Evolutionary conservation across 345 rosid genomes (phyloP).

Genomic region (Acer yangbiense): DNA sequence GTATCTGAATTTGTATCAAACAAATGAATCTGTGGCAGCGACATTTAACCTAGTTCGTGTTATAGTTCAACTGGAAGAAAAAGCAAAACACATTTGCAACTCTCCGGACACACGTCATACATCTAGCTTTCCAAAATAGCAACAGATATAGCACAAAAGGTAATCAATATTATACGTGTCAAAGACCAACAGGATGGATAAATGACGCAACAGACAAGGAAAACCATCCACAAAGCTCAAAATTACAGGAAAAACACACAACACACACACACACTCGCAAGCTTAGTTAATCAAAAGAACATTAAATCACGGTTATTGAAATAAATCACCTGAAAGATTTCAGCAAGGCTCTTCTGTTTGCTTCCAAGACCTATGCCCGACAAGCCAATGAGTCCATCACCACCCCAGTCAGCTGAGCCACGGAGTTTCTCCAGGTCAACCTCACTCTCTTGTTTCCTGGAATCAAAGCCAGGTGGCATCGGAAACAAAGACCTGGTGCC

Average conservation of each 20-base stretch:
- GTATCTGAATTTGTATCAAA: neutral
- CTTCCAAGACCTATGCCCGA: conserved; percentile 65
- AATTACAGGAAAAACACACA: neutral
- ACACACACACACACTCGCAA: neutral
- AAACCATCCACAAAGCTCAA: neutral
- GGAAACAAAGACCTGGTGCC: conserved; percentile 62
- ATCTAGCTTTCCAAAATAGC: conserved; percentile 7
- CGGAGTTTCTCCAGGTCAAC: conserved; percentile 41
- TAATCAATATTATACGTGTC: neutral
- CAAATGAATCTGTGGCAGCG: neutral
- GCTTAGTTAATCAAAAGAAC: neutral
- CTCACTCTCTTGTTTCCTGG: conserved; percentile 57
- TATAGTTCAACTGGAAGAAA: neutral
- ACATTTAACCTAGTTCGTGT: neutral
- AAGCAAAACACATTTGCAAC: conserved; percentile 10
- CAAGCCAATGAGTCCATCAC: conserved; percentile 77
- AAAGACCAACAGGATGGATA: neutral
- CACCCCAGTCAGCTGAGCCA: conserved; percentile 71
- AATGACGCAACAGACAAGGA: conserved; percentile 15
- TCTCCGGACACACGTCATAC: neutral
- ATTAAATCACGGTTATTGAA: neutral
- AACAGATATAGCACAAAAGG: conserved; percentile 9
- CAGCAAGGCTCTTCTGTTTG: conserved; percentile 79
- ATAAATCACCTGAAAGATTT: conserved; percentile 74
- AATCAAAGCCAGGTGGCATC: conserved; percentile 78